A percentile compares a stretch with the other conserved stretches of the same genome.
Conservation (phyloP, 495 filamentous ascomycete species). For the Trichoderma erinaceum region DNA sequence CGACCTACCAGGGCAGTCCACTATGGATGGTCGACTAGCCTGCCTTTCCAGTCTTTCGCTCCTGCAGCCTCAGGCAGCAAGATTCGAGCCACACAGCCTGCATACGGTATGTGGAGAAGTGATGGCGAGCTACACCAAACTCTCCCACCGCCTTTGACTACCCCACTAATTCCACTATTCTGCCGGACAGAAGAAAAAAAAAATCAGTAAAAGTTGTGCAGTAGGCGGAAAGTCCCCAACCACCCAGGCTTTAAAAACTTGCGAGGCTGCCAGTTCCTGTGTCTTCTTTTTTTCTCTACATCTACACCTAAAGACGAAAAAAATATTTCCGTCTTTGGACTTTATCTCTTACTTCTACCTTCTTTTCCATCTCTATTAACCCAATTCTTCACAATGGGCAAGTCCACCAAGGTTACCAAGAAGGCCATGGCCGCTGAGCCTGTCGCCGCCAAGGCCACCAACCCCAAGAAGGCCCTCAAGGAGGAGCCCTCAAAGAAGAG, state of each 20-base stretch:
- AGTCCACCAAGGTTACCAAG: slow-evolving; percentile 29
- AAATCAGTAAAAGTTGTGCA: slow-evolving; percentile 21
- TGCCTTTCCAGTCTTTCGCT: background rate
- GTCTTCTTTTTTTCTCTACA: slow-evolving; percentile 18
- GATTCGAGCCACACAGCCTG: slow-evolving; percentile 7
- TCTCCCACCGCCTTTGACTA: slow-evolving; percentile 25
- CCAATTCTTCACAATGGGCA: slow-evolving; percentile 45
- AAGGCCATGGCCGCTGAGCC: slow-evolving; percentile 20
- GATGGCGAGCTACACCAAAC: background rate
- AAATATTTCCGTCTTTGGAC: slow-evolving; percentile 19
- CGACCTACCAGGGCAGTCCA: background rate
- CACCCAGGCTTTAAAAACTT: slow-evolving; percentile 21
- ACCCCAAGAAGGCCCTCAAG: slow-evolving; percentile 35
- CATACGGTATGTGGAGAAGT: slow-evolving; percentile 8
- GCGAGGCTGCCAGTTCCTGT: background rate
- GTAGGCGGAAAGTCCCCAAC: slow-evolving; percentile 20
- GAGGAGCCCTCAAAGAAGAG: slow-evolving; percentile 40
- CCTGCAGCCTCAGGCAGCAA: slow-evolving; percentile 2
- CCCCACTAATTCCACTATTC: slow-evolving; percentile 23
- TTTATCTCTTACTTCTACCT: slow-evolving; percentile 20
- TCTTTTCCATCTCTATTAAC: slow-evolving; percentile 19
- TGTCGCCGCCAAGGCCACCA: slow-evolving; percentile 41
- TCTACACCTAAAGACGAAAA: slow-evolving; percentile 14
- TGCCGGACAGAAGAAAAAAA: slow-evolving; percentile 17
- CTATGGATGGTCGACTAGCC: background rate